These are phyloP conservation scores for Fusarium xylarioides DNA, from an alignment of 2,329 filamentous ascomycete genomes.

Conservation along the genomic window DNA sequence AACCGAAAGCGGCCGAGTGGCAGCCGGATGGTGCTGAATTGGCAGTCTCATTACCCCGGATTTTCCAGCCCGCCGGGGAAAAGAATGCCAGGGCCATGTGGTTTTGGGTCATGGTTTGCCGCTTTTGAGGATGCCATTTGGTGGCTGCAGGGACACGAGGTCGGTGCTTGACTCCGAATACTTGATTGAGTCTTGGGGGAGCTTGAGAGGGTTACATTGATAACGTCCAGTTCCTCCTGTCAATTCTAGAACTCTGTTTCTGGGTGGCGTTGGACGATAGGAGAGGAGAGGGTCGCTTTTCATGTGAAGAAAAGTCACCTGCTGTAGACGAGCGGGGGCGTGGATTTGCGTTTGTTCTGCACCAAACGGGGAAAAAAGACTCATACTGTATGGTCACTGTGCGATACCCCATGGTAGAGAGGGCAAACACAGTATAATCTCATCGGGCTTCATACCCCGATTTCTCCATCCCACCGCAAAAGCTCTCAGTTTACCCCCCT, in stretches of 20 bases:
- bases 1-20: slow-evolving; percentile 23
- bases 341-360: slow-evolving; percentile 1
- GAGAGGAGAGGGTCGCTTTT: slow-evolving; percentile 26
- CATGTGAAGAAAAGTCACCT: slow-evolving; percentile 28
- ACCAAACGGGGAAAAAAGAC: neutral
- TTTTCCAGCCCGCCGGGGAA: slow-evolving; percentile 36
- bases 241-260: slow-evolving; percentile 22
- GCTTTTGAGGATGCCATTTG: slow-evolving; percentile 19
- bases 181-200: neutral
- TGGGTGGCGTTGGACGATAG: slow-evolving; percentile 23
- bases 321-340: slow-evolving; percentile 21
- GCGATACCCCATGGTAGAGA: rapidly evolving
- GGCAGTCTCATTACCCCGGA: slow-evolving; percentile 37
- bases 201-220: slow-evolving; percentile 3
- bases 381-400: neutral
- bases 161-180: neutral
- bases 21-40: slow-evolving; percentile 24
- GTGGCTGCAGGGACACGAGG: slow-evolving; percentile 28
- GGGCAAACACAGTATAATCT: neutral
- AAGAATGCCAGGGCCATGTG: slow-evolving; percentile 32
- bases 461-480: slow-evolving; percentile 1
- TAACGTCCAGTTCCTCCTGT: neutral
- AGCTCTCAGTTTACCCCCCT: slow-evolving; percentile 6
- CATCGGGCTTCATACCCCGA: neutral
- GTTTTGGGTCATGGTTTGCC: slow-evolving; percentile 13